A percentile compares a stretch with the other conserved stretches of the same genome.
Evolutionary conservation across 2,329 filamentous ascomycete species (phyloP).

Genomic region (Cercospora zeina): DNA sequence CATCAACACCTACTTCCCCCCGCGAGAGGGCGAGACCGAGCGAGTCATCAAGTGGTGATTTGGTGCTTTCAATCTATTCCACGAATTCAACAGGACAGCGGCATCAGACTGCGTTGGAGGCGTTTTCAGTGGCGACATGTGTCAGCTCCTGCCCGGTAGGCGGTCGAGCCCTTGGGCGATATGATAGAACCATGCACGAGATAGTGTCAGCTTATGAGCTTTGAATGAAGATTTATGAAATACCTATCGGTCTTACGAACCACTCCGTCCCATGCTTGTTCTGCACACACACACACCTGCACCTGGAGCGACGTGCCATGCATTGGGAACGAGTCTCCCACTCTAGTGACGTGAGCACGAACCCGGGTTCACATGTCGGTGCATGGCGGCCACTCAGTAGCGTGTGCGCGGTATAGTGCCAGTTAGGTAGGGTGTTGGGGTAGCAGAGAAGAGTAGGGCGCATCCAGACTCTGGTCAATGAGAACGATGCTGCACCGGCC

Average conservation of each 20-base stretch:
- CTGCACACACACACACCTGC: no score
- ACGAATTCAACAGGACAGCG: not conserved
- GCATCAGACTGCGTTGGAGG: not conserved
- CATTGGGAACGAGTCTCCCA: no score
- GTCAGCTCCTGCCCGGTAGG: slow-evolving; percentile 4
- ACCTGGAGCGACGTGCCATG: no score
- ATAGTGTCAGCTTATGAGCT: not conserved
- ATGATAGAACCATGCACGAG: not conserved
- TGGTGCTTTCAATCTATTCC: not conserved
- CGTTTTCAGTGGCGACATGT: not conserved
- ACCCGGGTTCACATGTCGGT: no score
- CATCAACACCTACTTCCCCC: slow-evolving; percentile 64
- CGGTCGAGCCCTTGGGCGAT: not conserved
- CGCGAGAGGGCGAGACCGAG: slow-evolving; percentile 38
- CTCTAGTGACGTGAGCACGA: no score
- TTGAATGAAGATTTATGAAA: not conserved
- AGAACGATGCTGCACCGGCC: not conserved
- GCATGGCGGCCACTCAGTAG: no score
- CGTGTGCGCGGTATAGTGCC: no score
- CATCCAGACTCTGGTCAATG: not conserved
- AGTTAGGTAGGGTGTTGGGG: no score
- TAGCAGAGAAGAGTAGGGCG: no score
- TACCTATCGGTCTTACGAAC: not conserved
- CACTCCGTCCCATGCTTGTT: no score
- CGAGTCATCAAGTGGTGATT: slow-evolving; percentile 67